Conservation (phyloP, 768 basidiomycete genomes). For the Mycena kentingensis region DNA sequence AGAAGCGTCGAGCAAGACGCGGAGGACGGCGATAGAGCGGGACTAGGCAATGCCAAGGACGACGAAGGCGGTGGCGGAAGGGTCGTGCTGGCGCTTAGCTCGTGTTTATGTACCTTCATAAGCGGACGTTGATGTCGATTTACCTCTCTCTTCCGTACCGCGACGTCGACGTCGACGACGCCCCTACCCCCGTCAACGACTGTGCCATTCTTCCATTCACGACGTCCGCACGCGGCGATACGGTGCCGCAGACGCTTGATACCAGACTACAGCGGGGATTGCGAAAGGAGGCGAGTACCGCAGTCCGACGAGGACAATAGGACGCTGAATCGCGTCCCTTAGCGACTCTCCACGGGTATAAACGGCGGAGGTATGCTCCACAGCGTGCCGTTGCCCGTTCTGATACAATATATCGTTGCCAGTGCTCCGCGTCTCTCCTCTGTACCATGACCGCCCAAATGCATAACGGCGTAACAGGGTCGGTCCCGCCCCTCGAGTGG, state of each 20-base stretch:
- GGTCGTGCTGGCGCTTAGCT: no score
- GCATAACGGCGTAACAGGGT: neutral
- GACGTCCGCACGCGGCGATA: neutral
- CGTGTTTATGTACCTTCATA: neutral
- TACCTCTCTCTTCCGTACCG: neutral
- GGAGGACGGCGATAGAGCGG: no score
- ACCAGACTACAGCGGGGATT: no score
- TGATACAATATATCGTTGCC: neutral
- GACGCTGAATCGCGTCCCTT: no score
- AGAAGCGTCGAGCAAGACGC: no score
- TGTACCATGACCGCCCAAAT: neutral
- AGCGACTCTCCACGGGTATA: no score
- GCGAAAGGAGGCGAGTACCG: no score
- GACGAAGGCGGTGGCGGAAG: no score
- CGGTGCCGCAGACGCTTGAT: neutral
- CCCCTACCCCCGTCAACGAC: neutral
- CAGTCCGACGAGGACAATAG: no score
- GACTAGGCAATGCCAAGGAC: no score
- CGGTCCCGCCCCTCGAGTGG: conserved; percentile 52
- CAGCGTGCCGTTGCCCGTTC: neutral
- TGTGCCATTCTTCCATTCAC: neutral
- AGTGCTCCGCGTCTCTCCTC: neutral
- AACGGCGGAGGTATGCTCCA: neutral
- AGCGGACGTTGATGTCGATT: neutral
- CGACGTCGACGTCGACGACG: neutral